Conservation (phyloP, 2,329 filamentous ascomycete species). For the Claviceps monticola region DNA sequence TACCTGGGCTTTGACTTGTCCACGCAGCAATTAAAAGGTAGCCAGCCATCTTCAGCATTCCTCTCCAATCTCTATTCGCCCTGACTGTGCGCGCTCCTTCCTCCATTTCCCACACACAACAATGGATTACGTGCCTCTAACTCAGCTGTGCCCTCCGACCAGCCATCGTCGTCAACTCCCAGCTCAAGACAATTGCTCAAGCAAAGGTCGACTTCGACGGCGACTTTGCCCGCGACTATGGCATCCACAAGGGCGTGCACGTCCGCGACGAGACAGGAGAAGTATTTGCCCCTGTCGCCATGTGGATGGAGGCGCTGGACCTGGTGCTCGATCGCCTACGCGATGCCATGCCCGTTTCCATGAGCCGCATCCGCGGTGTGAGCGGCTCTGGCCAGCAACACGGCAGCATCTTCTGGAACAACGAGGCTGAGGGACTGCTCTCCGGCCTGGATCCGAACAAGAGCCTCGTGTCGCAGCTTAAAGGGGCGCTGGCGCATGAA, state of each 20-base stretch:
- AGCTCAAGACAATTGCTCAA: conserved; percentile 67
- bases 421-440: conserved; percentile 52
- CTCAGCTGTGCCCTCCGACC: conserved; percentile 21
- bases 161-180: conserved; percentile 74
- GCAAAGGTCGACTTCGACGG: conserved; percentile 93
- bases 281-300: conserved; percentile 81
- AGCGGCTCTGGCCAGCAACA: conserved; percentile 95
- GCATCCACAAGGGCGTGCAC: conserved; percentile 76
- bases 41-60: not conserved
- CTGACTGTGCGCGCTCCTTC: not conserved
- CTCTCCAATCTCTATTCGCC: not conserved
- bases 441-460: conserved; percentile 42
- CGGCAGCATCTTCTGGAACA: conserved; percentile 88
- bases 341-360: conserved; percentile 47
- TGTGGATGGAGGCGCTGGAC: conserved; percentile 91
- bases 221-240: conserved; percentile 60
- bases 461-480: conserved; percentile 59
- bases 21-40: conserved; percentile 91
- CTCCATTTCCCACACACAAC: not conserved
- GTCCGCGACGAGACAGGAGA: conserved; percentile 71
- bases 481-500: conserved; percentile 62
- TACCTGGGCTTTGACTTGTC: conserved; percentile 94
- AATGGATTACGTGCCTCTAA: not conserved
- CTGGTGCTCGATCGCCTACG: conserved; percentile 64
- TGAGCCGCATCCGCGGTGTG: conserved; percentile 63